Percentiles rank a stretch among this genome's conserved stretches.
These are phyloP conservation scores for Moniliella sp. DNA, from an alignment of 1,284 basidiomycete genomes.

Conservation along the genomic window DNA sequence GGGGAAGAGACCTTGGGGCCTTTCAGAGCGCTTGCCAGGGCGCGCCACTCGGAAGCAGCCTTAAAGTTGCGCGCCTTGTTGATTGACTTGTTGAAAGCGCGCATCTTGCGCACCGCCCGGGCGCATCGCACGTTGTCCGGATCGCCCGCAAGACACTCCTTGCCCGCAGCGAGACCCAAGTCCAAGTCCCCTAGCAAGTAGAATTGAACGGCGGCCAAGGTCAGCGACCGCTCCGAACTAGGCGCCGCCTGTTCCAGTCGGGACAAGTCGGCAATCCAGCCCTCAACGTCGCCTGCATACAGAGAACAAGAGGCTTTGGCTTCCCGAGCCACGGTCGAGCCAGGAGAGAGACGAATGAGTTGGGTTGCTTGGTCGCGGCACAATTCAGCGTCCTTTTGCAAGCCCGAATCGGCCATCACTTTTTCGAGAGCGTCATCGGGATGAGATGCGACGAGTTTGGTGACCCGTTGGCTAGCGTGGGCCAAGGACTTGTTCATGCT, in stretches of 20 bases:
- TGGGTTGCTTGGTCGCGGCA: no score
- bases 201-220: slow-evolving; percentile 25
- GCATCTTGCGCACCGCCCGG: slow-evolving; percentile 51
- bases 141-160: slow-evolving; percentile 41
- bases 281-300: no score
- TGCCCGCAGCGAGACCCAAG: slow-evolving; percentile 19
- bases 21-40: slow-evolving; percentile 21
- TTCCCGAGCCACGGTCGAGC: slow-evolving; percentile 2
- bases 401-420: slow-evolving; percentile 25
- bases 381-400: no score
- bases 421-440: slow-evolving; percentile 6
- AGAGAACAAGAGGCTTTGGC: neutral
- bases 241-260: slow-evolving; percentile 16
- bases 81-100: slow-evolving; percentile 57
- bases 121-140: slow-evolving; percentile 74
- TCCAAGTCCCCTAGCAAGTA: slow-evolving; percentile 20
- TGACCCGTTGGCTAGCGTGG: slow-evolving; percentile 3
- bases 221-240: slow-evolving; percentile 18
- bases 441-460: slow-evolving; percentile 5
- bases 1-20: slow-evolving; percentile 25
- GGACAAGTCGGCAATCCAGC: slow-evolving; percentile 2
- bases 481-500: slow-evolving; percentile 9
- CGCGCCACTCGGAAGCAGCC: slow-evolving; percentile 42
- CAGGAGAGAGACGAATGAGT: no score
- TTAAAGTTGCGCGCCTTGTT: slow-evolving; percentile 50